These are phyloP conservation scores for Hypomyces perniciosus DNA, from an alignment of 2,329 filamentous ascomycete species.

Conservation along the genomic window DNA sequence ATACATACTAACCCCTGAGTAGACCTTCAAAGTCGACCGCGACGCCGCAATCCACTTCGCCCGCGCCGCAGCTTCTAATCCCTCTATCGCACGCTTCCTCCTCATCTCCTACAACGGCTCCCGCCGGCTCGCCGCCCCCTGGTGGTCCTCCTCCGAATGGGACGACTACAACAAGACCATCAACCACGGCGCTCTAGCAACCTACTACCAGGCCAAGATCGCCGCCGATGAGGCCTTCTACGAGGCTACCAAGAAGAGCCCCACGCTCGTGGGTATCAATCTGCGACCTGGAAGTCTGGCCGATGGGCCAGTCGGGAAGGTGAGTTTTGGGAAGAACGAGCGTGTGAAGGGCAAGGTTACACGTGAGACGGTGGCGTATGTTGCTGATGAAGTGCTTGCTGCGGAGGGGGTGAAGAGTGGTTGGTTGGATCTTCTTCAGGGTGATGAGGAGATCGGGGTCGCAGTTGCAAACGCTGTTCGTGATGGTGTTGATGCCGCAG, in stretches of 20 bases:
- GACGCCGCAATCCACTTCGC: slow-evolving; percentile 60
- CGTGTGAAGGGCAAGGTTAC: slow-evolving; percentile 36
- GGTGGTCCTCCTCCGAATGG: slow-evolving; percentile 51
- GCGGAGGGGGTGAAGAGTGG: slow-evolving; percentile 38
- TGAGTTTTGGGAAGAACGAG: slow-evolving; percentile 43
- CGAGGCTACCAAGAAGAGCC: slow-evolving; percentile 36
- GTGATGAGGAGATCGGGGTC: slow-evolving; percentile 40
- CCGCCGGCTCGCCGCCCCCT: slow-evolving; percentile 45
- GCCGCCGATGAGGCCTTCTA: slow-evolving; percentile 54
- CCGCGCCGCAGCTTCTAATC: slow-evolving; percentile 49
- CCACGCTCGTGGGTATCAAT: slow-evolving; percentile 42
- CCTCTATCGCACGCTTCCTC: slow-evolving; percentile 55
- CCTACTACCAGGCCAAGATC: slow-evolving; percentile 56
- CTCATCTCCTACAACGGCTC: slow-evolving; percentile 57
- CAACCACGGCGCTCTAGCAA: slow-evolving; percentile 36
- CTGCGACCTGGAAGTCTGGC: slow-evolving; percentile 49
- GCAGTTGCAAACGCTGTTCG: slow-evolving; percentile 45
- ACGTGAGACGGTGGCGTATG: slow-evolving; percentile 54
- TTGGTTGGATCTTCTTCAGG: slow-evolving; percentile 53
- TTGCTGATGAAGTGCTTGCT: slow-evolving; percentile 51
- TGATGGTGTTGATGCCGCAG: slow-evolving; percentile 45
- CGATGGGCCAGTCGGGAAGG: slow-evolving; percentile 41
- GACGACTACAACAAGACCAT: slow-evolving; percentile 36
- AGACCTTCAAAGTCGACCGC: slow-evolving; percentile 54
- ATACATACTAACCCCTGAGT: slow-evolving; percentile 13